These are phyloP conservation scores for Fusarium domesticum DNA, from an alignment of 2,329 filamentous ascomycete species.

Conservation along the genomic window DNA sequence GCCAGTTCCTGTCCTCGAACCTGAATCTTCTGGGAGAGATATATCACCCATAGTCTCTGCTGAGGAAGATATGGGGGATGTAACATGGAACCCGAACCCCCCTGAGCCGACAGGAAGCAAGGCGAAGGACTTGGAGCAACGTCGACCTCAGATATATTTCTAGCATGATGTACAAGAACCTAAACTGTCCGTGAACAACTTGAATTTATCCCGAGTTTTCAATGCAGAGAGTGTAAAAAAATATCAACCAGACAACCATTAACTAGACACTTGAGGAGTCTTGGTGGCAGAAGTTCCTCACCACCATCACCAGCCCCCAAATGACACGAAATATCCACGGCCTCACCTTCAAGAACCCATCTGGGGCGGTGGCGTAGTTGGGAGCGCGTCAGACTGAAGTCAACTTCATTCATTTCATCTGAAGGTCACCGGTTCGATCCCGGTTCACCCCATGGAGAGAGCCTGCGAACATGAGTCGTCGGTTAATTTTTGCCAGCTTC, in stretches of 20 bases:
- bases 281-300: no score
- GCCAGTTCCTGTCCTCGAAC: not conserved
- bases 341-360: not conserved
- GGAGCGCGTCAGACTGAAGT: not conserved
- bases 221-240: no score
- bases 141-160: conserved; percentile 21
- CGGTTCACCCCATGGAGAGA: not conserved
- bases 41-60: not conserved
- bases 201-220: no score
- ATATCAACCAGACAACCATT: no score
- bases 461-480: not conserved
- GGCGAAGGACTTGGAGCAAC: conserved; percentile 16
- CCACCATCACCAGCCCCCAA: no score
- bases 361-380: not conserved
- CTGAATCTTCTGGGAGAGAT: not conserved
- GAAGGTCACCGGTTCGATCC: not conserved
- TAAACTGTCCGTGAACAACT: no score
- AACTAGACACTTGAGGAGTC: no score
- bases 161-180: no score
- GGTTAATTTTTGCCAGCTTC: not conserved
- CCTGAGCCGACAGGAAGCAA: conserved; percentile 8
- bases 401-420: not conserved
- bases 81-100: conserved; percentile 7
- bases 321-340: not conserved
- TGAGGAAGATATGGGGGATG: conserved; percentile 3